Conservation (phyloP, 768 basidiomycete genomes). For the Dioszegia crocea region DNA sequence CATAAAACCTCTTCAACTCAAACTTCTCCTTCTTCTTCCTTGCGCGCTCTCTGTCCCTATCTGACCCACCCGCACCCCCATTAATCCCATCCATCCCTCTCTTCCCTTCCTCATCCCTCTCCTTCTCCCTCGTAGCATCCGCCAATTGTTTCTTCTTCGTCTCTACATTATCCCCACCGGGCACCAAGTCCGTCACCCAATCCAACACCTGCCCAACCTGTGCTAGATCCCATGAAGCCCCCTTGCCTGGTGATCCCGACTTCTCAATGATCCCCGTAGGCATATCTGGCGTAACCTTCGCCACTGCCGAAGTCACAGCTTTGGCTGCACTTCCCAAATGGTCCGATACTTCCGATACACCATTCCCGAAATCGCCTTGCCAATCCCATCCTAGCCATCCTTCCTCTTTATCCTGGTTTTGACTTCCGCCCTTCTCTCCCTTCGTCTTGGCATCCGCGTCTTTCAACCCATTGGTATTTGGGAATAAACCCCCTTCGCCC, state of each 20-base stretch:
- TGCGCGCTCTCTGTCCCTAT: conserved; percentile 22
- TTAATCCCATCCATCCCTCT: conserved; percentile 7
- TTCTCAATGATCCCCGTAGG: neutral
- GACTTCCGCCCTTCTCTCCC: neutral
- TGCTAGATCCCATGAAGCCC: conserved; percentile 37
- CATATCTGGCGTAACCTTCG: neutral
- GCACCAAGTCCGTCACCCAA: conserved; percentile 55
- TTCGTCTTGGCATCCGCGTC: neutral
- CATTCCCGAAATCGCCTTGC: conserved; percentile 15
- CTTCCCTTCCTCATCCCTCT: conserved; percentile 13
- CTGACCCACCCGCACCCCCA: neutral
- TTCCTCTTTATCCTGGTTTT: conserved; percentile 10
- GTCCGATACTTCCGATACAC: conserved; percentile 7
- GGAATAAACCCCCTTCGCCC: conserved; percentile 66
- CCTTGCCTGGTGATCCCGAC: neutral
- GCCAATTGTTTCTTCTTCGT: conserved; percentile 40
- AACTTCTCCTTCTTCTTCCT: conserved; percentile 55
- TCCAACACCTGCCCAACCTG: conserved; percentile 49
- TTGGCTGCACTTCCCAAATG: neutral
- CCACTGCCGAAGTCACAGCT: neutral
- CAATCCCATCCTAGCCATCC: conserved; percentile 10
- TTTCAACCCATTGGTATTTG: conserved; percentile 10
- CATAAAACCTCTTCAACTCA: conserved; percentile 83
- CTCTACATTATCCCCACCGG: conserved; percentile 53
- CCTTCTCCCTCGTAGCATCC: conserved; percentile 44